phyloP scores from a whole-genome alignment of 2,329 filamentous ascomycete species.

The Phyllosticta citriasiana region DNA sequence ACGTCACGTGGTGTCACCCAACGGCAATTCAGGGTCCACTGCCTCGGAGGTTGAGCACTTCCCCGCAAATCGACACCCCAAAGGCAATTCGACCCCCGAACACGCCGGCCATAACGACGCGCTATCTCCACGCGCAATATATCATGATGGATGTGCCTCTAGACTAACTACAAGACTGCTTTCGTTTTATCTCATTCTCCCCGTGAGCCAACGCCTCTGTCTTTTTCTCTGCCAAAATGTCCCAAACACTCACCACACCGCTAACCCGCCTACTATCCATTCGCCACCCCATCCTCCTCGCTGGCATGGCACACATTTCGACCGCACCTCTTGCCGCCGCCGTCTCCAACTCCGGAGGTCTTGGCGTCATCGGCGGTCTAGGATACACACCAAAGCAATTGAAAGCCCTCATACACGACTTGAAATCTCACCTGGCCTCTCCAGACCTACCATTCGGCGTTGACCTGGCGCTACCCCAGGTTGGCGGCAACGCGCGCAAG shows the following conservation, averaged over 20 bases:
- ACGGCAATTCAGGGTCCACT: neutral
- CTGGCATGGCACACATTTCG: constrained; percentile 80
- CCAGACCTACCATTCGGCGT: constrained; percentile 76
- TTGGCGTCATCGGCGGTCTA: constrained; percentile 47
- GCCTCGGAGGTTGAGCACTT: neutral
- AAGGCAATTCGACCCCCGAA: neutral
- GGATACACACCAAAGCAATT: constrained; percentile 54
- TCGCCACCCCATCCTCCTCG: constrained; percentile 79
- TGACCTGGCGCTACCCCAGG: constrained; percentile 81
- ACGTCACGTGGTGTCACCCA: neutral
- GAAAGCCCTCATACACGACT: constrained; percentile 70
- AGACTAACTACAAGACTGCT: neutral
- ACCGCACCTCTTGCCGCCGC: constrained; percentile 30
- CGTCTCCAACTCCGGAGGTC: constrained; percentile 70
- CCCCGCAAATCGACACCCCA: neutral
- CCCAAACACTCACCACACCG: constrained; percentile 22
- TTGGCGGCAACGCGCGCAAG: constrained; percentile 72
- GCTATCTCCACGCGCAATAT: neutral
- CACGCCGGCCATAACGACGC: neutral
- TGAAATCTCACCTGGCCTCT: constrained; percentile 61
- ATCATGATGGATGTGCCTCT: neutral
- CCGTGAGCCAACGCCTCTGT: neutral
- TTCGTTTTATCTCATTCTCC: neutral
- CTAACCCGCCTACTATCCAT: constrained; percentile 59
- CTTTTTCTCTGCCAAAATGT: neutral